Conservation (phyloP, 805 yeast genomes). For the Wickerhamiella occidentalis region DNA sequence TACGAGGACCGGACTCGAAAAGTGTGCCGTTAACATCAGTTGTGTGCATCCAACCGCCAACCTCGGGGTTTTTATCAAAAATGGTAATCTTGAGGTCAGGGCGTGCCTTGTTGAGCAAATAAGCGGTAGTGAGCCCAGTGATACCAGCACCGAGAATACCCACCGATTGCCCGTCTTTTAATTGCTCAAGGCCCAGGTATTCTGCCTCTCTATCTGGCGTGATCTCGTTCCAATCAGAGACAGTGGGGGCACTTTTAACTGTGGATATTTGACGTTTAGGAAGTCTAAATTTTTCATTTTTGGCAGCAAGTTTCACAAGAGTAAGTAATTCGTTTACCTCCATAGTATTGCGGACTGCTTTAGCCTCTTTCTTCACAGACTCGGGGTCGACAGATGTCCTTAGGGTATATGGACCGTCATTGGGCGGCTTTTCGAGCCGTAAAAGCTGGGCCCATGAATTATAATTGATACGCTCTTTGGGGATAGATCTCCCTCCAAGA, state of each 20-base stretch:
- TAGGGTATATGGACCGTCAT: conserved; percentile 19
- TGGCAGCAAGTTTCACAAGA: conserved; percentile 15
- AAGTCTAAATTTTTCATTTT: background rate
- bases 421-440: conserved; percentile 19
- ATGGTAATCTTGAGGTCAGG: conserved; percentile 63
- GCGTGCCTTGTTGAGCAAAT: conserved; percentile 44
- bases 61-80: conserved; percentile 40
- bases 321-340: conserved; percentile 13
- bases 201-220: conserved; percentile 23
- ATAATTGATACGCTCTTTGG: conserved; percentile 16
- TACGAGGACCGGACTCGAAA: conserved; percentile 84
- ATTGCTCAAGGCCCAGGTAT: conserved; percentile 23
- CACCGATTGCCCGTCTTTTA: conserved; percentile 32
- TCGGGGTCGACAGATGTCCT: conserved; percentile 11
- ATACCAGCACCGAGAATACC: conserved; percentile 83
- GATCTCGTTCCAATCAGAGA: conserved; percentile 22
- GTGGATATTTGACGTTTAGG: background rate
- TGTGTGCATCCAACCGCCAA: conserved; percentile 70
- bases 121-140: conserved; percentile 54
- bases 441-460: conserved; percentile 18
- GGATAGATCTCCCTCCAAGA: conserved; percentile 19
- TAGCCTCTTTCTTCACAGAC: background rate
- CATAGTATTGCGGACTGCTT: conserved; percentile 13
- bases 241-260: background rate
- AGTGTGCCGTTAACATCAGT: conserved; percentile 16